Base-by-base conservation (phyloP, 225 moss, liverwort and hornwort species). In the Sphagnum tenellum region DNA sequence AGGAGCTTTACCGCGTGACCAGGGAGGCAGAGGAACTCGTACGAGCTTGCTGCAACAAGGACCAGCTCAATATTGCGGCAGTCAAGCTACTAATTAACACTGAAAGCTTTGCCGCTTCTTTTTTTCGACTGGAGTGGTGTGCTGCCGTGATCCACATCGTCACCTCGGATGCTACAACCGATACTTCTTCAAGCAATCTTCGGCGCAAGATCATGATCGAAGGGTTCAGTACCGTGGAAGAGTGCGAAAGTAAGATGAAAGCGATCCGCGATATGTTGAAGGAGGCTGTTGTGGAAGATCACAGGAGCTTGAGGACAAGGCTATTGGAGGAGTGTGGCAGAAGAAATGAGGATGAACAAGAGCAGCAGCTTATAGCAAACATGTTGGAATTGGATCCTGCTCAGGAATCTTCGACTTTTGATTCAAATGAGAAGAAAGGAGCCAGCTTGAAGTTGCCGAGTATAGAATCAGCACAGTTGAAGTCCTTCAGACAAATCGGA, bases 401-500 rank as follows among this genome's bases (percentile, higher is more conserved):
- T 29, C 29, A 29, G 29, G 29, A 29, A 29, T 29, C 29, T 29
- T 29, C 29, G 29, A 29, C 29, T 29, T 29, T 29, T 29, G 29
- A 29, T 29, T 29, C 29, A 29, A 29, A 29, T 1, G 1, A 29
- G 29, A 29, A 29, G 29, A 29, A 29, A 29, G 29, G 29, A 29
- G 29, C 29, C 29, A 29, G 29, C 29, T 29, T 29, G 4, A 11
- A 4, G 4, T 13, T 56, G 4, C 13, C 5, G 11, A 13, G 13
- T 11, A 11, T 56, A 56, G 7, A 56, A 56, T 8, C 56, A 11
- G 56, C 2, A 3, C n/a, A 56, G 56, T 13, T 56, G 7, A n/a
- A 3, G 5, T 1, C 4, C 56, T 11, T 3, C 13, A 0, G 0
- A 2, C 0, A 2, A 5, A 11, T 12, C n/a, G 56, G 56, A 2